Evolutionary conservation across 75 land plant species (phyloP), one percentile per base, ranked within the genome.

Genomic region (Picea glauca): DNA sequence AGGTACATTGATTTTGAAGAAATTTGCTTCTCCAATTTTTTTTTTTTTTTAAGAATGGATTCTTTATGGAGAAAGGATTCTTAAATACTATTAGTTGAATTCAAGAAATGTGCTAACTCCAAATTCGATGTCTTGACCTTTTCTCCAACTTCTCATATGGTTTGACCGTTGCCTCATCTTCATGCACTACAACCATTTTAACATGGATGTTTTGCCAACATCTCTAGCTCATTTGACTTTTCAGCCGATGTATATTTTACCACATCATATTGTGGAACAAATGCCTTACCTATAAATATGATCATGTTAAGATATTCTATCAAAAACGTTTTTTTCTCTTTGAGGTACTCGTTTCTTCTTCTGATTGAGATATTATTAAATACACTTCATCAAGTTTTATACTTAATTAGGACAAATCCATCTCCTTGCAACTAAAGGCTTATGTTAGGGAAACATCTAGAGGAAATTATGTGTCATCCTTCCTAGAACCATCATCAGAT

Each of bases 261-360:
- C 70, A 66, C 74, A 59, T 97, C 95, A 54, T 98, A 86, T 83
- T 97, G 95, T 40, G 87, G 86, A 78, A 87, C 82, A 54, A 97
- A 62, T 17, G 91, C 92, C 85, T 97, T 97, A 5, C 99, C 99
- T 84, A 90, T 97, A 11, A 86, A 84, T 30, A 97, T 91, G 75
- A 95, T 98, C 56, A 94, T 85, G 77, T 92, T 86, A 21, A 97
- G 91, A 85, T 92, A 94, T 80, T 93, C 98, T 78, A 91, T 88
- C 18, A 93, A 82, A 64, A 88, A 85, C 35, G 88, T 77, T 13
- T 91, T 81, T 76, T 85, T 88, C 88, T 90, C 89, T 67, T 82
- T 80, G 12, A 88, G 78, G 66, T 62, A 40, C 76, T 33, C 7
- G 81, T 83, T 78, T 91, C 94, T 85, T 64, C 74, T 40, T 92